Base-by-base conservation (phyloP, 106 monocot genomes). In the Dendrobium huoshanense region DNA sequence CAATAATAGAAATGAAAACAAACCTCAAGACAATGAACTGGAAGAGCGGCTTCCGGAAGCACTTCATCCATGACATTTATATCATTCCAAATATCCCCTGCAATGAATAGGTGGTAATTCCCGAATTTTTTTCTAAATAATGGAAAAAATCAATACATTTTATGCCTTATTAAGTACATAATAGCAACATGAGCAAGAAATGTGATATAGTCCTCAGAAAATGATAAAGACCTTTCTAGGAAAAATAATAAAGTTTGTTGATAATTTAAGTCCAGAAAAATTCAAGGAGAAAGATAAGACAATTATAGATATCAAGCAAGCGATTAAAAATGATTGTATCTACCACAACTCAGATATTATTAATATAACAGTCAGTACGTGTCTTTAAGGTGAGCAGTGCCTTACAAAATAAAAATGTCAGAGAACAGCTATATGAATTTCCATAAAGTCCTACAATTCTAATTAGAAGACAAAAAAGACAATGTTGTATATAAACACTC, bases 11-110 rank as follows among this genome's bases (percentile, higher is more conserved):
- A 10, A 19, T 83, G 42, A 75, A 75, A 56, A 64, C 72, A 41
- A 72, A 94, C 96, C 96, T 97, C 96, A 31, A 96, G 84, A 84
- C 85, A 89, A 61, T 89, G 85, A 85, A 81, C 90, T 41, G 94
- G 96, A 54, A 97, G 94, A 80, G 94, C 94, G 77, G 96, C 96
- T 73, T 94, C 96, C 47, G 88, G 85, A 78, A 97, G 85, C 55
- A 97, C 96, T 85, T 97, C 90, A 88, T 94, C 92, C 85, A 97
- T 87, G 41, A 94, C 25, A 44, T 73, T 84, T 41, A 91, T 83
- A 85, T 94, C 94, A 80, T 85, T 81, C 90, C 90, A 94, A 27
- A 90, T 82, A 73, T 77, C 47, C 76, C 91, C 94, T 91, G 84
- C 73, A 84, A 72, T 45, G 48, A 80, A 16, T 33, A 0, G 77